Percentiles rank a stretch among this genome's conserved stretches.
Evolutionary conservation across 2,329 filamentous ascomycete species (phyloP).

Genomic region (Chaetomiaceae sp.): DNA sequence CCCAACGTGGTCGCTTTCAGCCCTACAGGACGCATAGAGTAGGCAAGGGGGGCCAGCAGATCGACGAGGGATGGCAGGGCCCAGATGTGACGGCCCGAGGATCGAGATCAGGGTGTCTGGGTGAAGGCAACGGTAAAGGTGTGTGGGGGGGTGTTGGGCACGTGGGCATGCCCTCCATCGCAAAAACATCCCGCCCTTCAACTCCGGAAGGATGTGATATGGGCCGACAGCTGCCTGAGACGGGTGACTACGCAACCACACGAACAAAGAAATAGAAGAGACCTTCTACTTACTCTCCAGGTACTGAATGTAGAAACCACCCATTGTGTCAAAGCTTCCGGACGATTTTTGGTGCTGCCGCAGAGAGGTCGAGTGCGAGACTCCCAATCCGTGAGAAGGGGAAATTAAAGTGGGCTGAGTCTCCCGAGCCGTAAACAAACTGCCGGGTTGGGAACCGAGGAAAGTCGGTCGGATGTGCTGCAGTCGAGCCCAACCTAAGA

Average conservation of each 20-base stretch:
- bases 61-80: slow-evolving; percentile 17
- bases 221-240: slow-evolving; percentile 1
- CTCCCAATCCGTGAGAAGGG: slow-evolving; percentile 11
- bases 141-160: slow-evolving; percentile 28
- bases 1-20: slow-evolving; percentile 30
- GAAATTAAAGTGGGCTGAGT: slow-evolving; percentile 19
- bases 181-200: slow-evolving; percentile 21
- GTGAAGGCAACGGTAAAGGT: slow-evolving; percentile 18
- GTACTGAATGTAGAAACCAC: slow-evolving; percentile 66
- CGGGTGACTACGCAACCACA: background rate
- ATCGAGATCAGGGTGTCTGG: slow-evolving; percentile 18
- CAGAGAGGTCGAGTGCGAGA: slow-evolving; percentile 6
- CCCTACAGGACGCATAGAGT: slow-evolving; percentile 22
- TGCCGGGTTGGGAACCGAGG: slow-evolving; percentile 30
- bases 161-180: slow-evolving; percentile 20
- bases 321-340: slow-evolving; percentile 41
- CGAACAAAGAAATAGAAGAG: slow-evolving; percentile 10
- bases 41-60: slow-evolving; percentile 8
- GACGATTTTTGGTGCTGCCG: slow-evolving; percentile 21
- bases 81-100: slow-evolving; percentile 15
- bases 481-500: slow-evolving; percentile 51
- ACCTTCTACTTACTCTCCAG: slow-evolving; percentile 60
- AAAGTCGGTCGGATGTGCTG: slow-evolving; percentile 35
- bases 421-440: slow-evolving; percentile 24
- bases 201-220: slow-evolving; percentile 14